phyloP scores from a whole-genome alignment of 169 alveolate genomes.

The Cytauxzoon felis region DNA sequence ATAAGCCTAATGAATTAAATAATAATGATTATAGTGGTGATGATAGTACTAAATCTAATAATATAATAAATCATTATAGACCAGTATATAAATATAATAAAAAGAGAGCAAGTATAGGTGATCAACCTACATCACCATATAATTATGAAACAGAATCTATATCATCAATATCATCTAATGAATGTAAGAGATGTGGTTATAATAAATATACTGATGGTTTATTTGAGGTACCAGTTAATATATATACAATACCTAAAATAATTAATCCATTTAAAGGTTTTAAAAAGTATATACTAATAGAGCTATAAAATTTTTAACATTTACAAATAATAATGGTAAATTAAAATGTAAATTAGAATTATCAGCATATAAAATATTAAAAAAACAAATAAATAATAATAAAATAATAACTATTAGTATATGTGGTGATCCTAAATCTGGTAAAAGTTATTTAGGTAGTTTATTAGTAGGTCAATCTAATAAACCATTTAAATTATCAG shows the following conservation, averaged over 20 bases:
- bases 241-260: conserved; percentile 40
- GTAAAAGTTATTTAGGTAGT: conserved; percentile 55
- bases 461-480: conserved; percentile 40
- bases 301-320: conserved; percentile 30
- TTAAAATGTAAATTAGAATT: conserved; percentile 25
- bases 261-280: conserved; percentile 59
- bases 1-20: conserved; percentile 18
- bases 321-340: conserved; percentile 8
- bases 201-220: conserved; percentile 2
- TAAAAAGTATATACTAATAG: conserved; percentile 35
- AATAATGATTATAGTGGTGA: no score
- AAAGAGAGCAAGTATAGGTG: neutral
- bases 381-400: conserved; percentile 19
- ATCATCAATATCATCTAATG: neutral
- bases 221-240: conserved; percentile 52
- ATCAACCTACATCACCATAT: neutral
- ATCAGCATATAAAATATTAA: conserved; percentile 17
- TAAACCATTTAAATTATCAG: conserved; percentile 34
- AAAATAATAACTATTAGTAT: conserved; percentile 39
- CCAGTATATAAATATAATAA: no score
- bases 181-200: neutral
- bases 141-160: neutral
- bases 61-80: no score
- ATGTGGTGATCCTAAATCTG: conserved; percentile 43
- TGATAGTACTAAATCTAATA: no score